Conservation (phyloP, 116 monocot genomes). For the Trichopus zeylanicus region DNA sequence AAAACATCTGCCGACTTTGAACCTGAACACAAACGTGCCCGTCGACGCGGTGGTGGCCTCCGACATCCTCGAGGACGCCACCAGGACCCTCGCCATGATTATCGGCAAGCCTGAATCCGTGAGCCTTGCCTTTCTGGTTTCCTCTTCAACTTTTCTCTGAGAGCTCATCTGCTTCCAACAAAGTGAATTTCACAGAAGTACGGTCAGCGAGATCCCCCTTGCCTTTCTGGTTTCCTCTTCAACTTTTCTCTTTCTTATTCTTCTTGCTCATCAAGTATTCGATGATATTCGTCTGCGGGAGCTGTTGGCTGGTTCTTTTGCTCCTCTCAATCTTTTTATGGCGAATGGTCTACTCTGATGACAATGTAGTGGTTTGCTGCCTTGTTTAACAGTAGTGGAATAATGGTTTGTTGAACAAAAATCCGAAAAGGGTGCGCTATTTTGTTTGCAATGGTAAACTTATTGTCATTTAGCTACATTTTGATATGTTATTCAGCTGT, state of each 20-base stretch:
- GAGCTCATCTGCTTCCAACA: too few relatives aligned
- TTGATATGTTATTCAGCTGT: too few relatives aligned
- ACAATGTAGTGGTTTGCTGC: too few relatives aligned
- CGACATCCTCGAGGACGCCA: slow-evolving; percentile 84
- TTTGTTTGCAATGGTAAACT: too few relatives aligned
- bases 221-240: too few relatives aligned
- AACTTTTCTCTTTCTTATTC: neutral
- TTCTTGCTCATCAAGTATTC: slow-evolving; percentile 14
- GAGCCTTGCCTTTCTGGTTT: neutral
- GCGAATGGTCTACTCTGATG: too few relatives aligned
- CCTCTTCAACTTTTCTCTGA: neutral
- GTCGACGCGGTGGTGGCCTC: slow-evolving; percentile 80
- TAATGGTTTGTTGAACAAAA: too few relatives aligned
- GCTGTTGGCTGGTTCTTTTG: neutral
- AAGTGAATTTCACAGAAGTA: too few relatives aligned
- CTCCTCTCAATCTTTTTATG: neutral
- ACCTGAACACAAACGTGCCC: slow-evolving; percentile 73
- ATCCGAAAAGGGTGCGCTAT: too few relatives aligned
- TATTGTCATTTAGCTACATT: too few relatives aligned
- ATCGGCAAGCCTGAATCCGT: slow-evolving; percentile 95
- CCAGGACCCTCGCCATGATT: slow-evolving; percentile 60
- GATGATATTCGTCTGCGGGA: slow-evolving; percentile 18
- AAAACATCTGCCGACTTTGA: slow-evolving; percentile 66
- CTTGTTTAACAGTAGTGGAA: too few relatives aligned
- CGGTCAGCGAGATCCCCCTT: too few relatives aligned